phyloP scores from a whole-genome alignment of 2,329 filamentous ascomycete genomes.

The Fonsecaea pedrosoi region DNA sequence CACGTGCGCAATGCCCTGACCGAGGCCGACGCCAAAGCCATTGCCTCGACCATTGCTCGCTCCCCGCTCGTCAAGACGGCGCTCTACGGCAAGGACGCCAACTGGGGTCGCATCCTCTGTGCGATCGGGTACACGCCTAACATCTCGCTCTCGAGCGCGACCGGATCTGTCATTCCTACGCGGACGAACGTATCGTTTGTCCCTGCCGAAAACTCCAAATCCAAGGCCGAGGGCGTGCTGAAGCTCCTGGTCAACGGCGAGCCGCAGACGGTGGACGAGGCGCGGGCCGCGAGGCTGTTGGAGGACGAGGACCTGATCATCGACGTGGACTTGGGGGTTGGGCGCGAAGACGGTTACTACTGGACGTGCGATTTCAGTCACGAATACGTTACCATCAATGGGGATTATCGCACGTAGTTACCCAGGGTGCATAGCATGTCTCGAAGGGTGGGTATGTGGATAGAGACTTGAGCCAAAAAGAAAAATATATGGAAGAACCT shows the following conservation, averaged over 20 bases:
- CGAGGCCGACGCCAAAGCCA: constrained; percentile 73
- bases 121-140: constrained; percentile 75
- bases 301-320: constrained; percentile 69
- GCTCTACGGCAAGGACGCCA: constrained; percentile 94
- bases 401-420: constrained; percentile 66
- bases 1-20: constrained; percentile 75
- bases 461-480: no score
- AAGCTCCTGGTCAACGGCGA: constrained; percentile 67
- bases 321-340: constrained; percentile 62
- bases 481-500: no score
- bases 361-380: constrained; percentile 74
- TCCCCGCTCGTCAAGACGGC: constrained; percentile 97
- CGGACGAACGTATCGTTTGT: constrained; percentile 68
- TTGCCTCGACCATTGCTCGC: constrained; percentile 86
- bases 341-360: constrained; percentile 62
- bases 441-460: no score
- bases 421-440: no score
- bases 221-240: constrained; percentile 49
- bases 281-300: constrained; percentile 64
- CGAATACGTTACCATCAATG: constrained; percentile 73
- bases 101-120: constrained; percentile 97
- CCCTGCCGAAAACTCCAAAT: constrained; percentile 62
- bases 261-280: constrained; percentile 67
- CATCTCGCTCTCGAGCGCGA: constrained; percentile 28
- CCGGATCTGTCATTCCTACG: constrained; percentile 56